Evolutionary conservation across 345 rosid species (phyloP), one percentile per base, ranked within the genome.

Genomic region (Arabidopsis thaliana): DNA sequence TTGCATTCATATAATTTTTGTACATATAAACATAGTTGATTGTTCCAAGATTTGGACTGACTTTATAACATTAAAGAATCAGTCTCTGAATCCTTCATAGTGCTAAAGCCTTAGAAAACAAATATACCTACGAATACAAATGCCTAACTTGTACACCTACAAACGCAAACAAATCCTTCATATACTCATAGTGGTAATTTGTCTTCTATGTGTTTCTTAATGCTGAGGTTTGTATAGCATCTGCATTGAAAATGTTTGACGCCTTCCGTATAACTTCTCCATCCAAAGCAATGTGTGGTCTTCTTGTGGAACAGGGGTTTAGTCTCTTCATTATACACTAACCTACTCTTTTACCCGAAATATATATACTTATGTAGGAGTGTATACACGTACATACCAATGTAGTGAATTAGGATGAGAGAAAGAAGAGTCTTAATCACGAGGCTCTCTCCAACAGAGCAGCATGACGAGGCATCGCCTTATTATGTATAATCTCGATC

Each of bases 361-460:
- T 6, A 33, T 45, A 45, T 30, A 20, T 9, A 33, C 60, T 4
- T 58, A 36, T 33, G 2, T 46, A 46, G 4, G 48, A 33, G 16
- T 16, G 20, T 16, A 16, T 16, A 16, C 20, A 16, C 70, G 12
- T 30, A 37, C 65, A 12, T 66, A 66, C 22, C 59, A 50, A 49
- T 34, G 44, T 8, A 11, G 65, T 57, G 2, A 16, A 16, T 69
- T 57, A 53, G 49, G 33, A 34, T 33, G 40, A n/a, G 51, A 7
- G 9, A 46, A 46, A 22, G 7, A 22, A 49, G 4, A 11, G 53
- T 49, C 66, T 68, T 76, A 72, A 61, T 83, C 87, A 69, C 86
- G 79, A 69, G 83, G 67, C 73, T 87, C 83, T 84, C 75, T 85
- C 93, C 93, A 91, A 78, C 96, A 89, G 58, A 88, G 83, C 79